These are phyloP conservation scores for Moelleriella libera DNA, from an alignment of 2,329 filamentous ascomycete species.

Conservation along the genomic window DNA sequence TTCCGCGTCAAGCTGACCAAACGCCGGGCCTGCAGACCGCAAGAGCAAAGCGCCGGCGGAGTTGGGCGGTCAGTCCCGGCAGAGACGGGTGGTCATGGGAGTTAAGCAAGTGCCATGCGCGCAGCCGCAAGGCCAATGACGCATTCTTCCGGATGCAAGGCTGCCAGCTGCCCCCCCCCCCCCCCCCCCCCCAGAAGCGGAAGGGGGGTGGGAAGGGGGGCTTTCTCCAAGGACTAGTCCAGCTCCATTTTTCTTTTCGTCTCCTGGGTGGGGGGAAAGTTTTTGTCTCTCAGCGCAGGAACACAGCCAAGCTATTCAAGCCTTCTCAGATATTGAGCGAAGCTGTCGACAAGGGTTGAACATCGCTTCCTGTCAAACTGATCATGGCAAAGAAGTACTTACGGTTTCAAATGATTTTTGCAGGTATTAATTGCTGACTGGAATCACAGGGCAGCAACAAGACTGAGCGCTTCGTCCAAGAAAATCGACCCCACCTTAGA, in stretches of 20 bases:
- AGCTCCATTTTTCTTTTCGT: too few species aligned
- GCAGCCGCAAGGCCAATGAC: conserved; percentile 15
- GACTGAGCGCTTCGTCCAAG: conserved; percentile 31
- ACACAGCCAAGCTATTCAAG: neutral
- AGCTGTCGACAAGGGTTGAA: neutral
- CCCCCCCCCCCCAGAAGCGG: too few species aligned
- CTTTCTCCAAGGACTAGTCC: too few species aligned
- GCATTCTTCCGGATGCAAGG: conserved; percentile 13
- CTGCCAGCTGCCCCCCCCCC: neutral
- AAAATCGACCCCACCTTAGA: conserved; percentile 55
- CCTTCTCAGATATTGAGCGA: neutral
- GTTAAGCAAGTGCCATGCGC: conserved; percentile 6
- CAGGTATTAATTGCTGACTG: conserved; percentile 12
- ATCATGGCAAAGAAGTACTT: conserved; percentile 12
- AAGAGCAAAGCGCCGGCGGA: neutral
- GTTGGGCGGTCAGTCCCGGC: conserved; percentile 16
- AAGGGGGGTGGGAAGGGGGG: too few species aligned
- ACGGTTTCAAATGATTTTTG: neutral
- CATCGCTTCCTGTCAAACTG: neutral
- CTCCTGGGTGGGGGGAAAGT: too few species aligned
- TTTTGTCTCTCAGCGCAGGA: neutral
- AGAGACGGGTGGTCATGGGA: conserved; percentile 13
- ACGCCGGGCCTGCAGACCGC: neutral
- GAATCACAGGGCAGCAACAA: conserved; percentile 11
- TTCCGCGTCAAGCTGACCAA: neutral